Conservation (phyloP, 345 rosid genomes). For the Corchorus olitorius region DNA sequence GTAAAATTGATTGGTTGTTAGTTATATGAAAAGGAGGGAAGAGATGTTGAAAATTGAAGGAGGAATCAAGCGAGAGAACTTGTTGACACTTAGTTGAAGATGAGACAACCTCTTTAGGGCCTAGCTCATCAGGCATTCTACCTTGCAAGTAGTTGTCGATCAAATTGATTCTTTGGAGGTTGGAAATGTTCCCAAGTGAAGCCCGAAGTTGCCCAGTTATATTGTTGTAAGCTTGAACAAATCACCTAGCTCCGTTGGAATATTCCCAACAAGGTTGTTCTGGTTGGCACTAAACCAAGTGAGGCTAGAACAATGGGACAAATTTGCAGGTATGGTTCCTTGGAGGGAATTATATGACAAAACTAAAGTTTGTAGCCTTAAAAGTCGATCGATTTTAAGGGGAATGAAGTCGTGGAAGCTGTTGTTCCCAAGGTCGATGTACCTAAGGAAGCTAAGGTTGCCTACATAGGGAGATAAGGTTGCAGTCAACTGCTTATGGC, state of each 20-base stretch:
- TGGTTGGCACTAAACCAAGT: fast-evolving
- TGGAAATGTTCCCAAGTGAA: slow-evolving; percentile 23
- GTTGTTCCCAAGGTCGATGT: slow-evolving; percentile 5
- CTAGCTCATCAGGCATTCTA: not conserved
- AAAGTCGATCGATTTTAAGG: slow-evolving; percentile 15
- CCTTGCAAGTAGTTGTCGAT: not conserved
- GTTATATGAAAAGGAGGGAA: fast-evolving
- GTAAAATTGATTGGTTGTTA: not conserved
- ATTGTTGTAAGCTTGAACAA: slow-evolving; percentile 11
- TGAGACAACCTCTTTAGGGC: not conserved
- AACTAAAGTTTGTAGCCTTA: not conserved
- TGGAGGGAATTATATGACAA: slow-evolving; percentile 1
- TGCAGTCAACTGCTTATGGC: not conserved
- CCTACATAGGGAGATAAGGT: slow-evolving; percentile 27
- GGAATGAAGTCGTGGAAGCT: slow-evolving; percentile 14
- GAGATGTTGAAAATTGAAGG: slow-evolving; percentile 25
- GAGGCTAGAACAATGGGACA: slow-evolving; percentile 24
- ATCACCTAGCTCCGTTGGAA: not conserved
- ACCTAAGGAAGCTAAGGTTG: slow-evolving; percentile 28
- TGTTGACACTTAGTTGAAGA: fast-evolving
- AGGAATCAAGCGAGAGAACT: slow-evolving; percentile 21
- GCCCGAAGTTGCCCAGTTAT: slow-evolving; percentile 23
- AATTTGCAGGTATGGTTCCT: slow-evolving; percentile 23
- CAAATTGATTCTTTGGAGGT: fast-evolving
- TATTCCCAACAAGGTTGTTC: slow-evolving; percentile 18